Percentiles rank a stretch among this genome's conserved stretches.
Conservation (phyloP, 2,329 filamentous ascomycete species). For the Coniochaeta sp. region DNA sequence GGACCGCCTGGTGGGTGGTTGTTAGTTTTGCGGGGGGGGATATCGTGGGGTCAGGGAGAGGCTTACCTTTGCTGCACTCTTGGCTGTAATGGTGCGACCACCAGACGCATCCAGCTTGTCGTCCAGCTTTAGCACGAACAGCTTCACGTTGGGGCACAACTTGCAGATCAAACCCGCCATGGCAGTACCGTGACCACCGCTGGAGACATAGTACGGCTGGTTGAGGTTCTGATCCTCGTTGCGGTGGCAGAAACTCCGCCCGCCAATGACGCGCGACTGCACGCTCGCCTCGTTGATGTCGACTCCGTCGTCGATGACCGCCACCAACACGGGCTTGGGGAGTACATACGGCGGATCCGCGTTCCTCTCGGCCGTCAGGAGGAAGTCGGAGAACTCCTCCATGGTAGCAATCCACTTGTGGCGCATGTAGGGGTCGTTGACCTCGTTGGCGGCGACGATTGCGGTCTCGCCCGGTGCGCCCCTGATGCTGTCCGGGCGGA, state of each 20-base stretch:
- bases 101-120: slow-evolving; percentile 5
- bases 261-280: slow-evolving; percentile 16
- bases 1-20: slow-evolving; percentile 18
- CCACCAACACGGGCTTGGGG: slow-evolving; percentile 15
- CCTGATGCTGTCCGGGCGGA: background rate
- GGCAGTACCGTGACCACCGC: slow-evolving; percentile 19
- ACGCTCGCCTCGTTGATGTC: slow-evolving; percentile 19
- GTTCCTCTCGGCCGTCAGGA: slow-evolving; percentile 11
- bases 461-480: background rate
- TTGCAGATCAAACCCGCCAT: slow-evolving; percentile 21
- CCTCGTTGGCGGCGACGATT: background rate
- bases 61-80: slow-evolving; percentile 20
- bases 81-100: slow-evolving; percentile 12
- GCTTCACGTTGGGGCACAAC: slow-evolving; percentile 16
- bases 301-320: slow-evolving; percentile 32
- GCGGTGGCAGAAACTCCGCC: slow-evolving; percentile 18
- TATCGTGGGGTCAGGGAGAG: background rate
- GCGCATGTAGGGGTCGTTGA: background rate
- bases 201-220: slow-evolving; percentile 21
- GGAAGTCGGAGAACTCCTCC: slow-evolving; percentile 13
- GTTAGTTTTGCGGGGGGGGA: slow-evolving; percentile 2
- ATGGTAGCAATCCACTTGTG: slow-evolving; percentile 20
- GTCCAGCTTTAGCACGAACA: slow-evolving; percentile 17
- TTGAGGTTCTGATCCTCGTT: slow-evolving; percentile 12
- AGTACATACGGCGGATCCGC: background rate